Base-by-base conservation (phyloP, 805 yeast genomes). In the Metschnikowia anglica region DNA sequence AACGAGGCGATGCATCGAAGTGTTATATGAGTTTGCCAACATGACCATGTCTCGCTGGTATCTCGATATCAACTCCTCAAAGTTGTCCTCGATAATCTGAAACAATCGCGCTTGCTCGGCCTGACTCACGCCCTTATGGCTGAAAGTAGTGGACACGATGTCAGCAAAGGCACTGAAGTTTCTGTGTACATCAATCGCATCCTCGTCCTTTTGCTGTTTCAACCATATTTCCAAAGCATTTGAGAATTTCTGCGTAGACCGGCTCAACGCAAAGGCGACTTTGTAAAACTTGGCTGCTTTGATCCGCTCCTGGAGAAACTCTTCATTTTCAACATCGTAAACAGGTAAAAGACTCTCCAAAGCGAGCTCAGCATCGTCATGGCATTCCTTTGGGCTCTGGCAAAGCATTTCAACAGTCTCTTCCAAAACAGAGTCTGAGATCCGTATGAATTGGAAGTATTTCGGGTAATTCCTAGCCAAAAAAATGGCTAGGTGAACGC, bases 401-500 rank as follows among this genome's bases (percentile, higher is more conserved):
- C 87, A 83, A 26, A 89, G 62, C 3, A 60, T 62, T 3, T 70
- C 37, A 19, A 85, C 64, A 0, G 84, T 64, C 3, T 61, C 58
- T 5, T 74, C 73, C 31, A 85, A 58, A 2, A 70, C 63, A 1
- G 79, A 68, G 42, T 83, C 93, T 0, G 89, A 76, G 1, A 93
- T 60, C 33, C 88, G 72, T 9, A 91, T 73, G 48, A 87, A 90
- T 61, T 91, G 99, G 10, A 79, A 72, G 60, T 85, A 91, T 58
- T 91, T 93, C 2, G 97, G 84, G 48, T 83, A 80, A 56, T 86
- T 90, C 44, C 91, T 64, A 0, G 91, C 86, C 25, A 91, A 62
- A 56, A 91, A 93, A 3, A 88, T 76, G 2, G 87, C 73, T 37
- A 87, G 60, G 5, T 62, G 56, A 32, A 70, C 61, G 11, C 52